These are phyloP conservation scores for Trametes sp. DNA, from an alignment of 1,284 basidiomycete genomes.

Conservation along the genomic window DNA sequence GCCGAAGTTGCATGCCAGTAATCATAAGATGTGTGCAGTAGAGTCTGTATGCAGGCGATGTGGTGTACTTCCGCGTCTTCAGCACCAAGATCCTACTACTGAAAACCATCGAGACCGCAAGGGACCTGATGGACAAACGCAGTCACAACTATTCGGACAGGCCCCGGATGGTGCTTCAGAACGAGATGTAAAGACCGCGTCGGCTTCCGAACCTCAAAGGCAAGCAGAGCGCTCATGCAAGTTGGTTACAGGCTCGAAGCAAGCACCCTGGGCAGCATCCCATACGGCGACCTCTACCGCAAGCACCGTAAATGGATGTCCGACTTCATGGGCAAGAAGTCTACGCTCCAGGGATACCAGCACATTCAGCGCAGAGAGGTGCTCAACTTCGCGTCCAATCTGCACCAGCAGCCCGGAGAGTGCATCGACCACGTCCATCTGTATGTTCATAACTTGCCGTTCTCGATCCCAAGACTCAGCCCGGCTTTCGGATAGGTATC, in stretches of 20 bases:
- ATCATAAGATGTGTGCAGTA: too few species aligned
- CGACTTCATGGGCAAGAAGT: conserved; percentile 35
- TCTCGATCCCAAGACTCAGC: background rate
- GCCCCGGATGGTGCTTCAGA: conserved; percentile 38
- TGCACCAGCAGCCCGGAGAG: conserved; percentile 34
- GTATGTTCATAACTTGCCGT: conserved; percentile 18
- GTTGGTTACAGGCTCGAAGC: conserved; percentile 32
- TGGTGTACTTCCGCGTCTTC: conserved; percentile 26
- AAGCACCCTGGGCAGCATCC: conserved; percentile 30
- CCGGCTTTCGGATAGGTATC: conserved; percentile 8
- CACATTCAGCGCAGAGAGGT: conserved; percentile 37
- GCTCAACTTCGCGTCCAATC: conserved; percentile 31
- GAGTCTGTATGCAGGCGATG: background rate
- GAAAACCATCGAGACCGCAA: conserved; percentile 43
- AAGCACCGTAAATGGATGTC: conserved; percentile 42
- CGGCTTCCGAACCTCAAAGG: background rate
- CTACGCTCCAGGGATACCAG: conserved; percentile 30
- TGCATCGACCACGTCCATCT: conserved; percentile 35
- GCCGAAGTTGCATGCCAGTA: too few species aligned
- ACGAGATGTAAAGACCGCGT: conserved; percentile 35
- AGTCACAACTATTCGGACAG: conserved; percentile 49
- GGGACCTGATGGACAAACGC: conserved; percentile 50
- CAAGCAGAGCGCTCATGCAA: too few species aligned
- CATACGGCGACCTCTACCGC: conserved; percentile 40
- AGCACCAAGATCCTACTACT: conserved; percentile 46